Evolutionary conservation across 148 eudicot species (phyloP).

Genomic region (Camellia lanceoleosa): DNA sequence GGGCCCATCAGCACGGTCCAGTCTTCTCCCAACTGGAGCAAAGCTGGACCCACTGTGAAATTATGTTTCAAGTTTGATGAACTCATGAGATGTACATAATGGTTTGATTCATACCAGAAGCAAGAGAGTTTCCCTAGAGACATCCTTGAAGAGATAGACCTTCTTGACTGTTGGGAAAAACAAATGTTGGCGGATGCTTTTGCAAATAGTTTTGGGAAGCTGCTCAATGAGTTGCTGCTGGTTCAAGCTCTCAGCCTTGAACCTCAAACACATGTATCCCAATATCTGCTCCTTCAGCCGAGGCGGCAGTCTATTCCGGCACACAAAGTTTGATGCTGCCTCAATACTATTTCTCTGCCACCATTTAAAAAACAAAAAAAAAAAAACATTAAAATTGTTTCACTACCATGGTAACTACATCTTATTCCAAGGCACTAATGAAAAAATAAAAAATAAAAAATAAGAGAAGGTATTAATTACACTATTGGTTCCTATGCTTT

Average conservation of each 20-base stretch:
- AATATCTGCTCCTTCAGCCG: conserved; percentile 72
- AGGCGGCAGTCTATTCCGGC: conserved; percentile 64
- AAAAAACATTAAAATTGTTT: not conserved
- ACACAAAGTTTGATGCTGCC: conserved; percentile 71
- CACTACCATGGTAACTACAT: too few species aligned
- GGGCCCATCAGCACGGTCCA: too few species aligned
- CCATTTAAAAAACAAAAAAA: not conserved
- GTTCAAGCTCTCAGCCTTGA: conserved; percentile 86
- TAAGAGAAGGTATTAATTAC: too few species aligned
- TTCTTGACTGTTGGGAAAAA: conserved; percentile 62
- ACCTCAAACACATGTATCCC: conserved; percentile 83
- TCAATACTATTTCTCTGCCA: conserved; percentile 71
- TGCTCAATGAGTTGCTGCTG: conserved; percentile 74
- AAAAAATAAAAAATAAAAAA: too few species aligned
- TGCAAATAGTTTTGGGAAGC: conserved; percentile 68
- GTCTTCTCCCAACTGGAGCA: too few species aligned
- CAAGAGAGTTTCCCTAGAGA: conserved; percentile 60
- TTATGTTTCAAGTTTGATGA: too few species aligned
- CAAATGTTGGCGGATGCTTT: conserved; percentile 64
- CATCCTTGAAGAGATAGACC: conserved; percentile 63
- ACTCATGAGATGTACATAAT: not conserved
- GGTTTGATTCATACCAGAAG: conserved; percentile 44
- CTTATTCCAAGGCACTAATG: too few species aligned
- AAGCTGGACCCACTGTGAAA: too few species aligned
- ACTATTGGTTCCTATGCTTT: too few species aligned